phyloP scores from a whole-genome alignment of 1,284 basidiomycete species.

The Ustilago cynodontis region DNA sequence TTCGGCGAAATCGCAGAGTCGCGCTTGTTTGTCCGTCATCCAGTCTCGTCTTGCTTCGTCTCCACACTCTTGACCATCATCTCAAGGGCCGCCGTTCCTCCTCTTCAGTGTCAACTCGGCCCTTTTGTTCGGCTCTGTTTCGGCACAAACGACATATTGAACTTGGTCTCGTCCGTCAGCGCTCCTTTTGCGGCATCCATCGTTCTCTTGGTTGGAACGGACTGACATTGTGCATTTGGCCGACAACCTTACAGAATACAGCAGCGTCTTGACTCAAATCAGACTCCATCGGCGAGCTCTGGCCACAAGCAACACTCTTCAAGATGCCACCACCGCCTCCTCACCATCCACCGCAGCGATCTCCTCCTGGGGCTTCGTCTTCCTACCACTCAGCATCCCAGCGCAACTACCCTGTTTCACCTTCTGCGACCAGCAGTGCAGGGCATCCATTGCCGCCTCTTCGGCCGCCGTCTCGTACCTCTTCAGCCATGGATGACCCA shows the following conservation, averaged over 20 bases:
- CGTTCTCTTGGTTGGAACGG: neutral
- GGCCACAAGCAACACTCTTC: neutral
- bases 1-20: constrained; percentile 22
- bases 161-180: neutral
- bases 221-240: neutral
- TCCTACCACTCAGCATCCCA: constrained; percentile 23
- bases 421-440: constrained; percentile 14
- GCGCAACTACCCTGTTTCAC: constrained; percentile 34
- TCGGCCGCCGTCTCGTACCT: constrained; percentile 35
- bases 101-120: neutral
- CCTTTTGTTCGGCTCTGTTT: neutral
- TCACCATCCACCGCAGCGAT: constrained; percentile 34
- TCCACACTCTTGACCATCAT: constrained; percentile 9
- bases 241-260: neutral
- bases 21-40: constrained; percentile 22
- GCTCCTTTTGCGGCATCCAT: neutral
- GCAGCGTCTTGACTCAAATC: neutral
- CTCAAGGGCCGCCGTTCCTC: neutral
- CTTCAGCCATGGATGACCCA: constrained; percentile 29
- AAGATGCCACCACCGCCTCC: neutral
- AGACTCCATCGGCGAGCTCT: neutral
- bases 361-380: constrained; percentile 34
- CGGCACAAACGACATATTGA: neutral
- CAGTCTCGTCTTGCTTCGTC: neutral
- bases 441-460: constrained; percentile 35